These are phyloP conservation scores for Somion occarium DNA, from an alignment of 1,284 basidiomycete species.

Conservation along the genomic window DNA sequence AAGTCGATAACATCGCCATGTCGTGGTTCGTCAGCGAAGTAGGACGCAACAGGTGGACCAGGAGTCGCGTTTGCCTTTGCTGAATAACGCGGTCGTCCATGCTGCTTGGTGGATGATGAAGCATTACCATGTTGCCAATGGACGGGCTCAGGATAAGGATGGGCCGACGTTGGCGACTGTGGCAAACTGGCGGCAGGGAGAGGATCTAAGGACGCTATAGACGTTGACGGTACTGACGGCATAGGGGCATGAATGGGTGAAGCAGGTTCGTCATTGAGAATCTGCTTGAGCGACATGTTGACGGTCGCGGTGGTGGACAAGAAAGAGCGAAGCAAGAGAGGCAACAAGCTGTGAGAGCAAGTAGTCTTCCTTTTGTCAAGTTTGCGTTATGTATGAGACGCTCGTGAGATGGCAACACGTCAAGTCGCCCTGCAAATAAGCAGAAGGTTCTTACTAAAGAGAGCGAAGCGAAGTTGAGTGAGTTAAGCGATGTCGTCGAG, in stretches of 20 bases:
- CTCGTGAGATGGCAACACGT: slow-evolving; percentile 2
- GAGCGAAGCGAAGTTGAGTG: neutral
- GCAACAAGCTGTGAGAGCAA: slow-evolving; percentile 15
- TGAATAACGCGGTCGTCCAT: neutral
- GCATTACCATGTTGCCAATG: neutral
- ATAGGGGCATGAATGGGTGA: slow-evolving; percentile 18
- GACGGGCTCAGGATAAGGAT: neutral
- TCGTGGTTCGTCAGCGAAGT: slow-evolving; percentile 20
- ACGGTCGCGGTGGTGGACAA: slow-evolving; percentile 1
- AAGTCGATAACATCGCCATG: neutral
- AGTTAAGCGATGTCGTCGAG: neutral
- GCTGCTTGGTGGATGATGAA: neutral
- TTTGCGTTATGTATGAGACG: neutral
- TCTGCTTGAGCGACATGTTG: slow-evolving; percentile 67
- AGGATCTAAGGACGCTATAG: slow-evolving; percentile 6
- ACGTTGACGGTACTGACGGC: slow-evolving; percentile 14
- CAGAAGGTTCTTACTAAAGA: neutral
- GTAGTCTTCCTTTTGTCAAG: slow-evolving; percentile 13
- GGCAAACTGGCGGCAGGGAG: neutral
- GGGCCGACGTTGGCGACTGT: neutral
- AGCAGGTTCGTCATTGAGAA: slow-evolving; percentile 67
- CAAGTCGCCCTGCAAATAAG: neutral
- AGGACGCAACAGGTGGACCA: slow-evolving; percentile 18
- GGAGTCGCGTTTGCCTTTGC: neutral
- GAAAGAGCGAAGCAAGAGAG: slow-evolving; percentile 10